phyloP scores from a whole-genome alignment of 495 filamentous ascomycete genomes.

The Neurospora discreta region DNA sequence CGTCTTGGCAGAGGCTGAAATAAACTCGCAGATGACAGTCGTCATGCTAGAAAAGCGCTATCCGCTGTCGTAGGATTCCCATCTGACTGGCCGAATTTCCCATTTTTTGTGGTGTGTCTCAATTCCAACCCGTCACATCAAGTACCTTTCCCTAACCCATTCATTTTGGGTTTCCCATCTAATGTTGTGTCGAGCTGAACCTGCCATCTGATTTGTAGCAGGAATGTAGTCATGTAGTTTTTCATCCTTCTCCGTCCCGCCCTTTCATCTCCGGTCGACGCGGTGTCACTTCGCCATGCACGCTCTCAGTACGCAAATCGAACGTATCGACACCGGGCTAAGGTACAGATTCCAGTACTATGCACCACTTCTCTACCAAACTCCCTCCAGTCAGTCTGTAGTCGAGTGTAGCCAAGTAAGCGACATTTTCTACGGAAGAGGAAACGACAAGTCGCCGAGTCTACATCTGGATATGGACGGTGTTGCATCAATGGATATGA shows the following conservation, averaged over 20 bases:
- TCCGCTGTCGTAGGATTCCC: background rate
- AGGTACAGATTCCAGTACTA: background rate
- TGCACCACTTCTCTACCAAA: background rate
- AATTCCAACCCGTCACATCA: background rate
- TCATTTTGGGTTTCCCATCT: background rate
- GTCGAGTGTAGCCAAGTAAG: background rate
- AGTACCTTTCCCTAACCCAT: background rate
- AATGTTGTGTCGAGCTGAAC: background rate
- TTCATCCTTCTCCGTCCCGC: background rate
- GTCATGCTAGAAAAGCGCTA: background rate
- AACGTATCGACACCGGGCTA: background rate
- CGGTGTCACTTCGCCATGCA: background rate
- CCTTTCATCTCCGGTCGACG: background rate
- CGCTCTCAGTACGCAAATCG: background rate
- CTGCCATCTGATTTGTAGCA: background rate
- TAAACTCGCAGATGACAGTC: background rate
- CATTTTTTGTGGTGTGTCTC: background rate
- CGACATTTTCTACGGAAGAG: background rate
- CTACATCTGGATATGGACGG: background rate
- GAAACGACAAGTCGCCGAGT: background rate
- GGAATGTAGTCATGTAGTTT: background rate
- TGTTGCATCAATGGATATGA: background rate
- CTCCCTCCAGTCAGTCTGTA: background rate
- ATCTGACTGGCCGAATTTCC: background rate
- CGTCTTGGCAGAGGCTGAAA: background rate